Evolutionary conservation across 1,284 basidiomycete genomes (phyloP).

Genomic region (Wolfiporia cocos): DNA sequence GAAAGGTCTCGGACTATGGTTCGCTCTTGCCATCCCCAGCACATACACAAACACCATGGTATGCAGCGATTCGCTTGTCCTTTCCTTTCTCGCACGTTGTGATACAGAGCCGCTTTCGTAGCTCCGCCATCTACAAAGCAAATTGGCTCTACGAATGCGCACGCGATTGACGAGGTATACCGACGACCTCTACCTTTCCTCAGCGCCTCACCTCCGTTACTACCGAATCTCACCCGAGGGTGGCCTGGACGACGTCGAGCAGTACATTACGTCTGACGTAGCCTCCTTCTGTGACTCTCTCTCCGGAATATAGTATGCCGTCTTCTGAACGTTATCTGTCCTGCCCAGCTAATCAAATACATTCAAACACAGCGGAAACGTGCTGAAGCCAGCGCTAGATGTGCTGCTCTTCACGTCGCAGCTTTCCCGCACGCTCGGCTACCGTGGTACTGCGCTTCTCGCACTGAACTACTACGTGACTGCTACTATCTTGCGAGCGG

Average conservation of each 20-base stretch:
- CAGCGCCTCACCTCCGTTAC: slow-evolving; percentile 63
- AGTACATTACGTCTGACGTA: slow-evolving; percentile 92
- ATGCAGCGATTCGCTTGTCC: slow-evolving; percentile 14
- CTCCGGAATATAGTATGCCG: slow-evolving; percentile 79
- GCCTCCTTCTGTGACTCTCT: slow-evolving; percentile 88
- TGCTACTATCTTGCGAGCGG: slow-evolving; percentile 75
- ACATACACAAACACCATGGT: slow-evolving; percentile 97
- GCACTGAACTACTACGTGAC: slow-evolving; percentile 87
- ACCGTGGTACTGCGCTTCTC: slow-evolving; percentile 73
- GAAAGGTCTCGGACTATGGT: slow-evolving; percentile 85
- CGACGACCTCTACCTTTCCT: slow-evolving; percentile 87
- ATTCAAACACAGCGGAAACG: slow-evolving; percentile 38
- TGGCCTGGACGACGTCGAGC: slow-evolving; percentile 76
- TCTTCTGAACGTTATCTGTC: no score
- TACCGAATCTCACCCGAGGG: slow-evolving; percentile 52
- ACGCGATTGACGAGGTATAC: slow-evolving; percentile 89
- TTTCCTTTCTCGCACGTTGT: no score
- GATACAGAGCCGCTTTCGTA: no score
- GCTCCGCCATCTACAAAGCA: slow-evolving; percentile 91
- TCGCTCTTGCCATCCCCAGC: slow-evolving; percentile 84
- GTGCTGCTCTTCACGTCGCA: slow-evolving; percentile 92
- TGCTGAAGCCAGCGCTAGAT: slow-evolving; percentile 90
- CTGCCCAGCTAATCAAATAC: no score
- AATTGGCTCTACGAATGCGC: slow-evolving; percentile 79
- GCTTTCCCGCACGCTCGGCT: slow-evolving; percentile 80